phyloP scores from a whole-genome alignment of 306 rosid species.

The Quercus suber region DNA sequence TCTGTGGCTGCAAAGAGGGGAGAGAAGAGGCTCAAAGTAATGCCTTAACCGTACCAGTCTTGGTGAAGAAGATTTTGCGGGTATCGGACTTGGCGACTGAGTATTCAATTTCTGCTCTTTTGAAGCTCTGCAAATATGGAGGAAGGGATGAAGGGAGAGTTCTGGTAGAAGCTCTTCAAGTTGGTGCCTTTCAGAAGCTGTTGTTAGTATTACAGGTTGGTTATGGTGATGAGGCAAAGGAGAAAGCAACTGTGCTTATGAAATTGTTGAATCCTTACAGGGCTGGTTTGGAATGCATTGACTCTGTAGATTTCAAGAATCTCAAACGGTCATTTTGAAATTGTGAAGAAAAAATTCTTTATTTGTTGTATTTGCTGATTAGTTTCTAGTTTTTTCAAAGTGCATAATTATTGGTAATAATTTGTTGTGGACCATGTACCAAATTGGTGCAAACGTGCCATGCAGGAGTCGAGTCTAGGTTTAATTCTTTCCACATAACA shows the following conservation, averaged over 20 bases:
- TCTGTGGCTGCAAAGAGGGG: constrained; percentile 43
- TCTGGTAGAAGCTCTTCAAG: constrained; percentile 65
- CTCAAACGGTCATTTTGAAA: constrained; percentile 55
- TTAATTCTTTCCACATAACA: background rate
- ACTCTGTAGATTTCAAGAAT: constrained; percentile 62
- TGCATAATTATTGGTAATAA: background rate
- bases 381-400: background rate
- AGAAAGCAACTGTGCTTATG: constrained; percentile 61
- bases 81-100: constrained; percentile 58
- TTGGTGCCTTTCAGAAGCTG: constrained; percentile 74
- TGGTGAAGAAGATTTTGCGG: constrained; percentile 70
- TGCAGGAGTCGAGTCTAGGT: no score
- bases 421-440: constrained; percentile 5
- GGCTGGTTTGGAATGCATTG: constrained; percentile 65
- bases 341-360: background rate
- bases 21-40: constrained; percentile 42
- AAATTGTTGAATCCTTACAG: constrained; percentile 67
- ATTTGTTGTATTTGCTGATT: background rate
- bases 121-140: constrained; percentile 53
- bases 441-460: background rate
- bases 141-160: constrained; percentile 32
- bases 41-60: constrained; percentile 53
- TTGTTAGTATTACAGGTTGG: constrained; percentile 64
- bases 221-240: constrained; percentile 55
- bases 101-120: constrained; percentile 48